Evolutionary conservation across 2,329 filamentous ascomycete genomes (phyloP).

Genomic region (Anthostomella pinea): DNA sequence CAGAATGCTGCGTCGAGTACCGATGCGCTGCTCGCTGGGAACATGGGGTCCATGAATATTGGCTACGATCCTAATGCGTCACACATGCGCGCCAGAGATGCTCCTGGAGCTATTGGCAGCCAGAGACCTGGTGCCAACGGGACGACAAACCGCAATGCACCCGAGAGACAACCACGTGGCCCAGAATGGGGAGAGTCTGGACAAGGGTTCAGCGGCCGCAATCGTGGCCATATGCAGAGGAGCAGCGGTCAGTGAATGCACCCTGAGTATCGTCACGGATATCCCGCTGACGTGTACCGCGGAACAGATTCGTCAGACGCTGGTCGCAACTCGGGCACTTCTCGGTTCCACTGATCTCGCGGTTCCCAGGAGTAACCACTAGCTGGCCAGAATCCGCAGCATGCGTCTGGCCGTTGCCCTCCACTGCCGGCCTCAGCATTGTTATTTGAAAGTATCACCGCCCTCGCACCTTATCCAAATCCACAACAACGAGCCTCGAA

Average conservation of each 20-base stretch:
- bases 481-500: conserved; percentile 16
- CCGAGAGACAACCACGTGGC: conserved; percentile 62
- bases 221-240: conserved; percentile 58
- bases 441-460: conserved; percentile 1
- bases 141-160: conserved; percentile 42
- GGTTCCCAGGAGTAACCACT: no score
- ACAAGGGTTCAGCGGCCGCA: conserved; percentile 51
- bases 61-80: conserved; percentile 45
- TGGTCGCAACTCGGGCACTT: conserved; percentile 30
- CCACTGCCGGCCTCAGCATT: no score
- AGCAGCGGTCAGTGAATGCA: conserved; percentile 52
- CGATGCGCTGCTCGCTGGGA: conserved; percentile 31
- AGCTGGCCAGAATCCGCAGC: no score
- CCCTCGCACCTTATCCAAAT: conserved; percentile 7
- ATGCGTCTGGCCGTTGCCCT: no score
- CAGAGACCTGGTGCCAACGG: conserved; percentile 55
- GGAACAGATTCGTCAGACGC: conserved; percentile 33
- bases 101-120: conserved; percentile 63
- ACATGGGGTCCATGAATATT: conserved; percentile 46
- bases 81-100: conserved; percentile 42
- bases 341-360: conserved; percentile 29
- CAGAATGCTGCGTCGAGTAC: conserved; percentile 32
- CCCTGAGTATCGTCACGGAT: background rate
- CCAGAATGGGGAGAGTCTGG: conserved; percentile 57
- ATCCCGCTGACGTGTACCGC: conserved; percentile 3